phyloP scores from a whole-genome alignment of 2,329 filamentous ascomycete genomes.

The Neofusicoccum sp. region DNA sequence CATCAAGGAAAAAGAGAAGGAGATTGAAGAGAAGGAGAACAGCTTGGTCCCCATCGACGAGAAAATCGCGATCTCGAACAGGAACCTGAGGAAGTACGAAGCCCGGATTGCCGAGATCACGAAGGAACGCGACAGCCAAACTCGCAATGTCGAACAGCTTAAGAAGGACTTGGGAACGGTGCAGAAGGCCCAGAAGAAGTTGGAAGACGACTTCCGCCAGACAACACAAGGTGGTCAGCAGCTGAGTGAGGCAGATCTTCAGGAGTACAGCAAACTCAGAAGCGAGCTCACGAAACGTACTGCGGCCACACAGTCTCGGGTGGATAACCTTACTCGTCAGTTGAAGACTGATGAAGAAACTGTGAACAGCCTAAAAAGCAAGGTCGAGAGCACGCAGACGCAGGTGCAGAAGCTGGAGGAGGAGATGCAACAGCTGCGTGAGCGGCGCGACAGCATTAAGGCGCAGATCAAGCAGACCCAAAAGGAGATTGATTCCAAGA shows the following conservation, averaged over 20 bases:
- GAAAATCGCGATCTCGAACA: constrained; percentile 79
- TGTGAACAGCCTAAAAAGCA: constrained; percentile 84
- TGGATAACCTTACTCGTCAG: constrained; percentile 86
- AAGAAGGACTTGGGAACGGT: constrained; percentile 80
- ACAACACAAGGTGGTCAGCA: constrained; percentile 84
- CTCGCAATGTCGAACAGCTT: constrained; percentile 68
- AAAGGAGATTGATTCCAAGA: constrained; percentile 81
- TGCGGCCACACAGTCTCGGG: constrained; percentile 76
- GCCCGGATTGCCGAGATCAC: constrained; percentile 69
- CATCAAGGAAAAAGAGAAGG: constrained; percentile 84
- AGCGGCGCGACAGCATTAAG: constrained; percentile 67
- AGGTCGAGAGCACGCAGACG: constrained; percentile 77
- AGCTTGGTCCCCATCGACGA: constrained; percentile 87
- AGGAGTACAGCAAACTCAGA: constrained; percentile 84
- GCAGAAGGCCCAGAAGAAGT: constrained; percentile 86
- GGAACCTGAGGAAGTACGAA: constrained; percentile 69
- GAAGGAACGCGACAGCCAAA: constrained; percentile 76
- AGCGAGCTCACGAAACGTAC: constrained; percentile 83
- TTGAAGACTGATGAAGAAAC: constrained; percentile 90
- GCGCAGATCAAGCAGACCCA: constrained; percentile 65
- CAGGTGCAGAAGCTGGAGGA: constrained; percentile 72
- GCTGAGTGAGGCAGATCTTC: constrained; percentile 81
- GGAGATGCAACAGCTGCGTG: constrained; percentile 69
- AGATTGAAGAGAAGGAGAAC: constrained; percentile 84
- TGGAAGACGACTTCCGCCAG: constrained; percentile 85